Conservation (phyloP, 176 grass and related monocot genomes). For the Lolium multiflorum region DNA sequence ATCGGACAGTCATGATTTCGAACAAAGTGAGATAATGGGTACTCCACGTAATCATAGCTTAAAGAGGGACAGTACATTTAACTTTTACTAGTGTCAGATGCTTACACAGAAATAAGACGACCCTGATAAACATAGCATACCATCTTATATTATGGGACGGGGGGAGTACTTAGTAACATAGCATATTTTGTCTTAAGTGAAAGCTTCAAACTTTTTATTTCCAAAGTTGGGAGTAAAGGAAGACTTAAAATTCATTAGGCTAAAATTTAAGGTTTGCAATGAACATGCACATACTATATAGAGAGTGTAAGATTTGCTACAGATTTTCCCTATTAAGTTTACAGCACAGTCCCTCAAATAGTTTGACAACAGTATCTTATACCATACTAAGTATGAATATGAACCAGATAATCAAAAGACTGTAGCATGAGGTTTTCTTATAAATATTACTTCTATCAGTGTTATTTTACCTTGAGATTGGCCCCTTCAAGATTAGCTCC, state of each 20-base stretch:
- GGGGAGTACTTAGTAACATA: background rate
- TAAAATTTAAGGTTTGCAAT: background rate
- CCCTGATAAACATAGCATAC: background rate
- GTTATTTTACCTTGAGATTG: constrained; percentile 87
- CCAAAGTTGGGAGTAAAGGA: background rate
- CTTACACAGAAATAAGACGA: background rate
- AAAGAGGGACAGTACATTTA: constrained; percentile 2
- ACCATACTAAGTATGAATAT: background rate
- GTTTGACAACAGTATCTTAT: background rate
- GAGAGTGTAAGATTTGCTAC: background rate
- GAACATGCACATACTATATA: background rate
- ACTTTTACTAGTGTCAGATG: background rate
- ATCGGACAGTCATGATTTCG: background rate
- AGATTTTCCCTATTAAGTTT: background rate
- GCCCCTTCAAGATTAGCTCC: constrained; percentile 96
- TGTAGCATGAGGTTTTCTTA: background rate
- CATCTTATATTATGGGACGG: too few species aligned
- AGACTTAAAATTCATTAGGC: background rate
- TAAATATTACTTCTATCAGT: constrained; percentile 20
- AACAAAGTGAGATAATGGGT: background rate
- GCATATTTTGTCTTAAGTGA: background rate
- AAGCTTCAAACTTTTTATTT: constrained; percentile 7
- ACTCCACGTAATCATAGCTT: constrained; percentile 1
- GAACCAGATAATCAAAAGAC: constrained; percentile 2
- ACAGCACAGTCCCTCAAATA: background rate